A percentile compares a stretch with the other conserved stretches of the same genome.
phyloP scores from a whole-genome alignment of 2,329 filamentous ascomycete genomes.

The Colletotrichum scovillei region DNA sequence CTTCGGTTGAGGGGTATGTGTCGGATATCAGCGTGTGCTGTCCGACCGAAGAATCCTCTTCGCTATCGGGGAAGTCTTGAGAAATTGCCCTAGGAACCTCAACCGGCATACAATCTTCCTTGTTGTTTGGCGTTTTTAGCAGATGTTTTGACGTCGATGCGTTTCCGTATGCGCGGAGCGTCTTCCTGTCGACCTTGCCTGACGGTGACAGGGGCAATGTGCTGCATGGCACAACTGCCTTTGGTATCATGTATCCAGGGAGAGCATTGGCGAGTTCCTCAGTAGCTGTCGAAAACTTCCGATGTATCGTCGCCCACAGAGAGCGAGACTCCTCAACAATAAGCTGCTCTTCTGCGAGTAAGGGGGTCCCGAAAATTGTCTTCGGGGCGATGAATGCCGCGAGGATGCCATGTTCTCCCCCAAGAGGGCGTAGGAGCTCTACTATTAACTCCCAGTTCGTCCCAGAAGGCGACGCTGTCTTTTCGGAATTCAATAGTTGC shows the following conservation, averaged over 20 bases:
- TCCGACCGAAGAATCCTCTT: not conserved
- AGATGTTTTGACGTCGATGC: not conserved
- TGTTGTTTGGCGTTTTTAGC: not conserved
- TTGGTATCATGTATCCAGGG: conserved; percentile 33
- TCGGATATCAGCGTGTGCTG: conserved; percentile 3
- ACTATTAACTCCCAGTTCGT: conserved; percentile 10
- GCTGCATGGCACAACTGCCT: not conserved
- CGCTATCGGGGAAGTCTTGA: not conserved
- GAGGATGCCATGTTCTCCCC: not conserved
- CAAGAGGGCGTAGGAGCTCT: not conserved
- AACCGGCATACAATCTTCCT: not conserved
- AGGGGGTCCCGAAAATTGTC: rapidly evolving
- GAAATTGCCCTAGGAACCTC: not conserved
- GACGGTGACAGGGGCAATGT: conserved; percentile 11
- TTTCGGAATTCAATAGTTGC: not conserved
- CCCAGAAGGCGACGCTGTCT: not conserved
- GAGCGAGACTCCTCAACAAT: not conserved
- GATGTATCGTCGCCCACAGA: not conserved
- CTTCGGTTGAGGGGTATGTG: not conserved
- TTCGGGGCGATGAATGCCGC: not conserved
- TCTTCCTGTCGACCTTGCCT: conserved; percentile 23
- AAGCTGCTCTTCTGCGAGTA: too few species aligned
- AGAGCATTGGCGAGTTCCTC: not conserved
- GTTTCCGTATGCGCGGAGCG: conserved; percentile 5
- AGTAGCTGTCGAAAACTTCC: not conserved